Conservation (phyloP, 2,329 filamentous ascomycete species). For the Talaromyces sp. region DNA sequence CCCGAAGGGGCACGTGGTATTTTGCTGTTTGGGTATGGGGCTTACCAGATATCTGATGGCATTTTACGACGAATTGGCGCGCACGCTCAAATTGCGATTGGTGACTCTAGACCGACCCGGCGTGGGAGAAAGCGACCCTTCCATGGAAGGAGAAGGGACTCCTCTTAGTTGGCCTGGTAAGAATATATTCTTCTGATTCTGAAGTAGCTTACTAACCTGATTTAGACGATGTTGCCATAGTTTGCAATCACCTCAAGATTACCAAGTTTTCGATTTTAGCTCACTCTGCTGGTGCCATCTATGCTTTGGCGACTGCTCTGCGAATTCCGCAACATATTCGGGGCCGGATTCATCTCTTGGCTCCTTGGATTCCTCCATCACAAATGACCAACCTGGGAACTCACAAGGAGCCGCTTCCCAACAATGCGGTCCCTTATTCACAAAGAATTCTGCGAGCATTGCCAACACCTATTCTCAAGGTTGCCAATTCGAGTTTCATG, state of each 20-base stretch:
- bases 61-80: slow-evolving; percentile 92
- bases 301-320: slow-evolving; percentile 87
- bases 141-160: slow-evolving; percentile 73
- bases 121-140: slow-evolving; percentile 83
- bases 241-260: slow-evolving; percentile 86
- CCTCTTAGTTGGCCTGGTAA: slow-evolving; percentile 90
- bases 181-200: slow-evolving; percentile 22
- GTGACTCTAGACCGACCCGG: slow-evolving; percentile 93
- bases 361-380: slow-evolving; percentile 87
- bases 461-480: slow-evolving; percentile 84
- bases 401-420: slow-evolving; percentile 67
- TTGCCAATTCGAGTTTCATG: slow-evolving; percentile 94
- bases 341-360: slow-evolving; percentile 86
- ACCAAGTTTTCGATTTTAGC: slow-evolving; percentile 94
- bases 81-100: slow-evolving; percentile 78
- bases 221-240: slow-evolving; percentile 76
- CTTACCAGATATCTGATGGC: slow-evolving; percentile 91
- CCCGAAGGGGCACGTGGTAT: slow-evolving; percentile 81
- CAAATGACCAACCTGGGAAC: slow-evolving; percentile 78
- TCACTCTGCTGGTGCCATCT: slow-evolving; percentile 96
- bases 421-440: slow-evolving; percentile 81
- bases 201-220: not conserved
- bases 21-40: slow-evolving; percentile 97
- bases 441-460: slow-evolving; percentile 86
- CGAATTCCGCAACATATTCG: slow-evolving; percentile 95